Base-by-base conservation (phyloP, 257 asterid species). In the Nicotiana attenuata region DNA sequence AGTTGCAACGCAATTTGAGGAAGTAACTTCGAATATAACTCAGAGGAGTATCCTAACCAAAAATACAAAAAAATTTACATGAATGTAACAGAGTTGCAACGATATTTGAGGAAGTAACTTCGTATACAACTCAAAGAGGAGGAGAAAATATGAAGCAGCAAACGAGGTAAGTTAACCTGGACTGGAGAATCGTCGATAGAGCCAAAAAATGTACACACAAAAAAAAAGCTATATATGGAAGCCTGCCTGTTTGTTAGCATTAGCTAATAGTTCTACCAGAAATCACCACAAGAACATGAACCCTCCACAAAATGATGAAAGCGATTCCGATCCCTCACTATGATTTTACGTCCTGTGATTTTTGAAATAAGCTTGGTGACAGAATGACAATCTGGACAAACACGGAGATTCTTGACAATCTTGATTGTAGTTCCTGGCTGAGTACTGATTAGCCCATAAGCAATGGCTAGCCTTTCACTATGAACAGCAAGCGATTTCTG, bases 331-430 rank as follows among this genome's bases (percentile, higher is more conserved):
- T 85, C 88, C 77, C 88, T 82, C 55, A 85, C 85, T 16, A 85
- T 75, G 19, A 85, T 78, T 77, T 78, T 82, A 29, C 88, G 76
- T 26, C 88, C 75, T 1, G 88, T 85, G 65, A 85, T 82, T 45
- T 85, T 82, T 11, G 88, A 85, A 26, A 85, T 69, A 20, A 85
- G 88, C 60, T 85, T 85, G 29, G 85, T 82, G 55, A 85, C 88
- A 13, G 81, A 20, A 83, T 85, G 88, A 22, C 88, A 85, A 71
- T 85, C 88, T 35, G 64, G 56, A 55, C 88, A 85, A 20, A 85
- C 85, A 57, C 88, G 82, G n/a, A 85, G 85, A 73, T 85, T 85
- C 83, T 85, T 85, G 24, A 82, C 88, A 29, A 85, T 82, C 83
- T 78, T 85, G 71, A 85, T 57, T 10, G 88, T 82, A 78, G 79